Base-by-base conservation (phyloP, 208 protist species). In the Trypanosoma scelopori region DNA sequence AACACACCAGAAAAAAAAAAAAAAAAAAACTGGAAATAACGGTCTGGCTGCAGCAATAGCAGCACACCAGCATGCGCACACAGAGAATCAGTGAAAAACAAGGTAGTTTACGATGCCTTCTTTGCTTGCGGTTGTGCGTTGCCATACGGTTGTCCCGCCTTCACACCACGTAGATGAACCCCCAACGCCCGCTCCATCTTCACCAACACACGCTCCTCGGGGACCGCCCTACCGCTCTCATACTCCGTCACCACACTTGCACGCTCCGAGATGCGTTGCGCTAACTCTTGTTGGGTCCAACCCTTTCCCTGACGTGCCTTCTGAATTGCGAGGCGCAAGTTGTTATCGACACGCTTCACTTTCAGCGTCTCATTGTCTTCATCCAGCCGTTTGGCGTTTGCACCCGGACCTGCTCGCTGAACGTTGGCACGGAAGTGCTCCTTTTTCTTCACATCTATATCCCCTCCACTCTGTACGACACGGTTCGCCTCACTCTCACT, bases 171-270 rank as follows among this genome's bases (percentile, higher is more conserved):
- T 12, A 98, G 77, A 51, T 97, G 85, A 23, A 98, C 32, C 22
- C 91, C 90, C 27, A 98, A 79, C 0, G 92, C 94, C 65, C 93
- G 92, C 69, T 98, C 96, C 81, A 98, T 94, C 79, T 97, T 97
- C 15, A 90, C 69, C 27, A 98, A 65, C 25, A 98, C 78, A 27
- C 90, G 83, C 68, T 97, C 87, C 51, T 97, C 94, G 3, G 92
- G 93, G 27, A 98, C 87, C 11, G 93, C 96, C 74, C 90, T 95
- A 18, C 94, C 94, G 57, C 65, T 95, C 66, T 98, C 96, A 64
- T 98, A 98, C 67, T 98, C 93, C 12, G 81, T 87, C 52, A 97
- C 88, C 12, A 94, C 83, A 0, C 78, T 84, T n/a, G 73, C 86
- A 20, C 85, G 83, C 74, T 97, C 88, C 3, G 85, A 79, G 37